phyloP scores from a whole-genome alignment of 306 rosid genomes.

The Styphnolobium japonicum region DNA sequence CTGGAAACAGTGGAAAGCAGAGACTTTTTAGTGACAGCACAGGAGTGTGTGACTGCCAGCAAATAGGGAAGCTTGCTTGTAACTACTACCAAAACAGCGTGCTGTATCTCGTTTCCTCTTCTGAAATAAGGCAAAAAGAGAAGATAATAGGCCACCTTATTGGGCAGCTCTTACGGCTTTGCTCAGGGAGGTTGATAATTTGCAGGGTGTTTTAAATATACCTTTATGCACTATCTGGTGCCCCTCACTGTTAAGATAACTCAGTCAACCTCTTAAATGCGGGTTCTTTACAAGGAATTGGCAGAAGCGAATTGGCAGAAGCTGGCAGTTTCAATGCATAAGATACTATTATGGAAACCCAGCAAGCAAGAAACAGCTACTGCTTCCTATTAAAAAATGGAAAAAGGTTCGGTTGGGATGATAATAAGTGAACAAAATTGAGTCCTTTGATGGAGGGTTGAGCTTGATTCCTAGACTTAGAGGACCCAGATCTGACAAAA shows the following conservation, averaged over 20 bases:
- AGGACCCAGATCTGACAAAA: conserved; percentile 50
- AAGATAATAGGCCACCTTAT: conserved; percentile 27
- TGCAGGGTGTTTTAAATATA: conserved; percentile 7
- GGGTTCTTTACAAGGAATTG: conserved; percentile 26
- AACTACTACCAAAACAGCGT: conserved; percentile 1
- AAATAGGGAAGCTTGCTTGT: conserved; percentile 24
- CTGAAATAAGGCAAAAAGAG: conserved; percentile 7
- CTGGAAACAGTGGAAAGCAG: conserved; percentile 27
- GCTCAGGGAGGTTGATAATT: conserved; percentile 2
- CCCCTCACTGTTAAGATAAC: conserved; percentile 6
- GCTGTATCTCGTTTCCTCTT: conserved; percentile 20
- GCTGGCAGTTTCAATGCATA: conserved; percentile 17
- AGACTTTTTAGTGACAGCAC: conserved; percentile 19
- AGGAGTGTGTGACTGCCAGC: conserved; percentile 29
- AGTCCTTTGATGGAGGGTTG: background rate
- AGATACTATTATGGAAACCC: background rate
- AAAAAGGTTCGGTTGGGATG: background rate
- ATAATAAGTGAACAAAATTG: background rate
- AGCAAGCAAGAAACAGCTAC: conserved; percentile 16
- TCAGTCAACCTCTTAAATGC: conserved; percentile 28
- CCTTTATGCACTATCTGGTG: background rate
- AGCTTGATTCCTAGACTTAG: conserved; percentile 27
- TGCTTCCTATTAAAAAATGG: background rate
- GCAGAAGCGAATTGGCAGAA: conserved; percentile 33
- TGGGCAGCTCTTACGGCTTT: conserved; percentile 22